Conservation (phyloP, 805 yeast genomes). For the Ogataea minuta region DNA sequence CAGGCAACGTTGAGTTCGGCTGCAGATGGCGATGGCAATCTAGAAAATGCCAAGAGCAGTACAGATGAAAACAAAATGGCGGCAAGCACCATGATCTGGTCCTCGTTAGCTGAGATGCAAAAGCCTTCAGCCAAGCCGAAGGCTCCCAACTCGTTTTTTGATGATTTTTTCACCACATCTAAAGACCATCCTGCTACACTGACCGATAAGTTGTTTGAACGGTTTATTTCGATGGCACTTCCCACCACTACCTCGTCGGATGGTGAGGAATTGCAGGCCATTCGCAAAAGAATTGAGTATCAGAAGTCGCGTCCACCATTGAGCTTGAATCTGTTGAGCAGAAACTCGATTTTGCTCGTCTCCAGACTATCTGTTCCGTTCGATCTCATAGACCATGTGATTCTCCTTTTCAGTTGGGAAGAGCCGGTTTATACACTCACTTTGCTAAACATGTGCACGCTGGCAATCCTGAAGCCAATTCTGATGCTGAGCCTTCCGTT, state of each 20-base stretch:
- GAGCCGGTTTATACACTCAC: slow-evolving; percentile 62
- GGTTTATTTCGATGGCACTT: slow-evolving; percentile 65
- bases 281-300: slow-evolving; percentile 54
- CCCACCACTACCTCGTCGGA: slow-evolving; percentile 58
- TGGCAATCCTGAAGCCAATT: slow-evolving; percentile 57
- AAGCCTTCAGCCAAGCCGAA: slow-evolving; percentile 5
- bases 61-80: slow-evolving; percentile 9
- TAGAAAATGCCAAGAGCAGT: not conserved
- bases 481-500: slow-evolving; percentile 54
- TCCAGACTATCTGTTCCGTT: slow-evolving; percentile 63
- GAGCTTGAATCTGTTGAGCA: slow-evolving; percentile 67
- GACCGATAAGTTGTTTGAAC: slow-evolving; percentile 72
- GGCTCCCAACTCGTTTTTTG: slow-evolving; percentile 20
- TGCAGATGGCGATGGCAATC: not conserved
- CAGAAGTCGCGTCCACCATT: slow-evolving; percentile 67
- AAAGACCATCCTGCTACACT: slow-evolving; percentile 28
- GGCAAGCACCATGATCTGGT: slow-evolving; percentile 16
- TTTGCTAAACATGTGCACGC: slow-evolving; percentile 36
- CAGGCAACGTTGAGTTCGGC: slow-evolving; percentile 11
- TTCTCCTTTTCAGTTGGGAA: slow-evolving; percentile 61
- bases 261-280: slow-evolving; percentile 32
- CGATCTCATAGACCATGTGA: slow-evolving; percentile 54
- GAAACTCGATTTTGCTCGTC: slow-evolving; percentile 60
- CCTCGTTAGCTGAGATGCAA: slow-evolving; percentile 16
- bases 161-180: slow-evolving; percentile 21